Evolutionary conservation across 768 basidiomycete species (phyloP).

Genomic region (Suillus clintonianus): DNA sequence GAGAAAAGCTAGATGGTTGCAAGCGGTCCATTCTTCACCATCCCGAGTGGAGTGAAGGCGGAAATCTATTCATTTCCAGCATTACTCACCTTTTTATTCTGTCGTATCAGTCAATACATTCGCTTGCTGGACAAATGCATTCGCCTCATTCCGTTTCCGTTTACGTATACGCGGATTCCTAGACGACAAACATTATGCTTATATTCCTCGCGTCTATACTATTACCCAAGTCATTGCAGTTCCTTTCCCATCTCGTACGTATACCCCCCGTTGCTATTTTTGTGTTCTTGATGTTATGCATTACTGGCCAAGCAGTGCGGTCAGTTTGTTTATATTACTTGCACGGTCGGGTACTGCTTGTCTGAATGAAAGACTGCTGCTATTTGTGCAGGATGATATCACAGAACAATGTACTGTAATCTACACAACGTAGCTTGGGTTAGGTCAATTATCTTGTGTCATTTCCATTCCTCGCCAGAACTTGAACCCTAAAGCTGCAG

Average conservation of each 20-base stretch:
- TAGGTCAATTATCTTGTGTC: background rate
- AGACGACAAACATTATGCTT: constrained; percentile 7
- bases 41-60: background rate
- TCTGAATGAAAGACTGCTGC: background rate
- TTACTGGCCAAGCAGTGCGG: background rate
- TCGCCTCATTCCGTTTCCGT: constrained; percentile 14
- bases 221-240: background rate
- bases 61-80: background rate
- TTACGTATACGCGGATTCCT: background rate
- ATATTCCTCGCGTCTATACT: background rate
- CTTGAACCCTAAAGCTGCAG: constrained; percentile 20
- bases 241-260: background rate
- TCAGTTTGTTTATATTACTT: background rate
- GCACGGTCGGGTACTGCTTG: background rate
- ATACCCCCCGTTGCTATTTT: background rate
- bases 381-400: constrained; percentile 4
- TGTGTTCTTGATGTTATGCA: constrained; percentile 1
- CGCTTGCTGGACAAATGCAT: constrained; percentile 35
- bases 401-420: background rate
- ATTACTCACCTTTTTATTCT: background rate
- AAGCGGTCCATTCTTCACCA: background rate
- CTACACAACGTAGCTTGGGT: background rate
- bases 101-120: constrained; percentile 3
- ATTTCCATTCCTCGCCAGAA: constrained; percentile 16
- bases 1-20: background rate